A percentile compares a stretch with the other conserved stretches of the same genome.
These are phyloP conservation scores for Epichloe elymi DNA, from an alignment of 2,329 filamentous ascomycete genomes.

Conservation along the genomic window DNA sequence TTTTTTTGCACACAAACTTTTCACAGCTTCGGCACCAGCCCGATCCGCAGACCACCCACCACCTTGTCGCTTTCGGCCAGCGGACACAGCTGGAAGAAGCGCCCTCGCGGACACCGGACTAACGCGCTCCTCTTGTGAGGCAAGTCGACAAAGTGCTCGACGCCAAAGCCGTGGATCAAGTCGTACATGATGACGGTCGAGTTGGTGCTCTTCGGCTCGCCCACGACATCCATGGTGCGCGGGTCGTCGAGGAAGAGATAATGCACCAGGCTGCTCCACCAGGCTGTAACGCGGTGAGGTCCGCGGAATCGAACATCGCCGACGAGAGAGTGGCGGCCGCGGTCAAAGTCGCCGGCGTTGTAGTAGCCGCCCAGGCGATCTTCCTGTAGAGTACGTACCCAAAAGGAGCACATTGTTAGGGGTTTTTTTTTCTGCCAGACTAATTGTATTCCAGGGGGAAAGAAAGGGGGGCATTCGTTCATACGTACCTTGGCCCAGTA, in stretches of 20 bases:
- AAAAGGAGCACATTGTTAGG: neutral
- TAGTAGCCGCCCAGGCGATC: conserved; percentile 44
- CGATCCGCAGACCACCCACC: conserved; percentile 39
- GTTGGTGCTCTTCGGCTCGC: conserved; percentile 62
- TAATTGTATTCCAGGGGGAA: neutral
- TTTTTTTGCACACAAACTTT: neutral
- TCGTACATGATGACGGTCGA: conserved; percentile 61
- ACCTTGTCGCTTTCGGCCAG: conserved; percentile 43
- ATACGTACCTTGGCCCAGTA: conserved; percentile 54
- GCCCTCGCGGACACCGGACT: conserved; percentile 49
- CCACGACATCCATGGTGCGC: conserved; percentile 42
- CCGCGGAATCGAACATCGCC: conserved; percentile 47
- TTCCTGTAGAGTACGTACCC: conserved; percentile 24
- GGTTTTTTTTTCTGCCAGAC: neutral
- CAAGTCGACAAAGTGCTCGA: conserved; percentile 60
- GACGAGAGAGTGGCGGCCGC: conserved; percentile 44
- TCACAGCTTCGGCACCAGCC: conserved; percentile 41
- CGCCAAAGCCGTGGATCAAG: conserved; percentile 56
- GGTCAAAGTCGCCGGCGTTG: conserved; percentile 40
- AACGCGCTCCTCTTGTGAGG: conserved; percentile 60
- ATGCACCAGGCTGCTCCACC: conserved; percentile 50
- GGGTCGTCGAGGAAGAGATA: conserved; percentile 49
- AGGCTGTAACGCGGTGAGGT: conserved; percentile 45
- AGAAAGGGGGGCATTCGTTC: neutral
- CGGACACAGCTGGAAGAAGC: conserved; percentile 57